Base-by-base conservation (phyloP, 2,329 filamentous ascomycete genomes). In the Rutstroemia sp. region DNA sequence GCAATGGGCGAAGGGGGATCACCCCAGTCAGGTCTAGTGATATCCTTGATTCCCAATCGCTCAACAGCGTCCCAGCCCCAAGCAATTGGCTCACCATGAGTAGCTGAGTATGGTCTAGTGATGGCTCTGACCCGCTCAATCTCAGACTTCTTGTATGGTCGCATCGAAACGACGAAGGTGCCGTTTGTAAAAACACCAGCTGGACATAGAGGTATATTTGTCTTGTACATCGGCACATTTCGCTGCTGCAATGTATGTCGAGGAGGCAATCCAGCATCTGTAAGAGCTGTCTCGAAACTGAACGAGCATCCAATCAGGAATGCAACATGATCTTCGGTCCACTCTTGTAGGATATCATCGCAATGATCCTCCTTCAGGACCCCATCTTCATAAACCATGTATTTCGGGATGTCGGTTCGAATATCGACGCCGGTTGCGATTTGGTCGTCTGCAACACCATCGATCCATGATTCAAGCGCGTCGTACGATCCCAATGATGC, bases 301-400 rank as follows among this genome's bases (percentile, higher is more conserved):
- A 79, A 86, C 0, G 77, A 82, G 65, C 83, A 87, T 8, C 82
- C 83, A 59, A 87, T 78, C 46, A 86, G 67, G 64, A 84, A 87
- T 0, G 75, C 83, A 23, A 83, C 77, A 61, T 87, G 80, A 60
- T 83, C 76, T 4, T 72, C 65, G 0, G 74, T 76, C 83, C 83
- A 87, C 42, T 80, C 68, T 2, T 69, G 63, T 1, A 68, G 62
- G 16, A 87, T 71, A 63, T 82, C 73, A 1, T 63, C 50, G 34
- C 70, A 69, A 16, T 72, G 70, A 0, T 68, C 65, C 19, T 71
- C 71, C 5, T 69, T 61, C 2, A 78, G 69, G 46, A 69, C 68
- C 2, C 75, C 75, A 56, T 80, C 68, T n/a, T 71, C 60, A 67
- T 85, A 86, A 12, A 86, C 72, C 60, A 77, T 79, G 67, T 82